These are phyloP conservation scores for Eucalyptus marginata DNA, from an alignment of 345 rosid species.

Conservation along the genomic window DNA sequence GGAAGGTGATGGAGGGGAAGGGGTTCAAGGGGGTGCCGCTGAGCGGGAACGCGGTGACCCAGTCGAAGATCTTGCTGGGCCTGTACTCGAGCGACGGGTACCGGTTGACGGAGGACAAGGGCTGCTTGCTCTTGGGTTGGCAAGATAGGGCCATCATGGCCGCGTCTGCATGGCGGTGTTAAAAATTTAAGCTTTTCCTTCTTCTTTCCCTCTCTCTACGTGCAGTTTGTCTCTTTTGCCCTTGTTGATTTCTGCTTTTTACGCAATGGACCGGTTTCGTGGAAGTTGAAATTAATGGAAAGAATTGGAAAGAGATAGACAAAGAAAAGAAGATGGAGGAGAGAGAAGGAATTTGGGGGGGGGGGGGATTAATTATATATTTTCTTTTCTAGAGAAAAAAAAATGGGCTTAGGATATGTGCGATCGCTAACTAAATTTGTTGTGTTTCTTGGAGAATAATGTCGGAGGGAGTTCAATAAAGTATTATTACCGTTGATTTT, in stretches of 20 bases:
- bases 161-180: conserved; percentile 65
- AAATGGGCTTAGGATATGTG: not conserved
- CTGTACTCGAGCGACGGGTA: conserved; percentile 59
- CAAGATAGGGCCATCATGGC: conserved; percentile 48
- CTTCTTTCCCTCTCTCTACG: not conserved
- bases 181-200: not conserved
- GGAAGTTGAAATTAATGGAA: not conserved
- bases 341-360: not conserved
- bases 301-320: not conserved
- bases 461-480: not conserved
- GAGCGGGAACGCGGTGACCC: conserved; percentile 59
- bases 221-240: not conserved
- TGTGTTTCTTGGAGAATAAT: not conserved
- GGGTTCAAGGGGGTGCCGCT: conserved; percentile 47
- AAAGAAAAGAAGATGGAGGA: not conserved
- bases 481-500: not conserved
- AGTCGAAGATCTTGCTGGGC: conserved; percentile 44
- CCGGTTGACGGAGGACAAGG: conserved; percentile 58
- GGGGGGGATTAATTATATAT: not conserved
- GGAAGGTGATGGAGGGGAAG: conserved; percentile 51
- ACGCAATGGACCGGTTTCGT: not conserved
- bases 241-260: not conserved
- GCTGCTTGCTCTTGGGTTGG: conserved; percentile 67
- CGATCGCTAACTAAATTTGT: not conserved
- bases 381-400: not conserved